phyloP scores from a whole-genome alignment of 768 basidiomycete genomes.

The Hypholoma fasciculare region DNA sequence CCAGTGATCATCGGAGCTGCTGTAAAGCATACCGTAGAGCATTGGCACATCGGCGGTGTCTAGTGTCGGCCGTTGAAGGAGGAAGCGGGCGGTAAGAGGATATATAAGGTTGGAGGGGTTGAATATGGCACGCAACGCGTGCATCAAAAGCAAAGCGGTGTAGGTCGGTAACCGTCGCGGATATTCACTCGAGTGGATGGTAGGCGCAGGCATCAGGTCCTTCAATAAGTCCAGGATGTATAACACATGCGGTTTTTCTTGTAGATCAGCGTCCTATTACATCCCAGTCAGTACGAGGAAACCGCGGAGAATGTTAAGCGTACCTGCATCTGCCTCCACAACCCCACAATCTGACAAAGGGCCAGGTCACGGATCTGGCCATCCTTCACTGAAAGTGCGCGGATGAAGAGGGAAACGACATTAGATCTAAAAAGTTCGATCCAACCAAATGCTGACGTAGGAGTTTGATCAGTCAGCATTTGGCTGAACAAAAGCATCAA shows the following conservation, averaged over 20 bases:
- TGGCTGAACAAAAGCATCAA: slow-evolving; percentile 65
- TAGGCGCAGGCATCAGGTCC: slow-evolving; percentile 49
- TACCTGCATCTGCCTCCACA: slow-evolving; percentile 68
- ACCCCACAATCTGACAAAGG: slow-evolving; percentile 55
- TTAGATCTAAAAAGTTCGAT: slow-evolving; percentile 86
- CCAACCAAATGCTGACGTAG: slow-evolving; percentile 71
- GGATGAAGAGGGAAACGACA: slow-evolving; percentile 69
- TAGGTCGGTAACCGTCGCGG: slow-evolving; percentile 71
- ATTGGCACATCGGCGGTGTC: slow-evolving; percentile 87
- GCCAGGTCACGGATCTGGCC: slow-evolving; percentile 59
- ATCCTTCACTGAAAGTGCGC: slow-evolving; percentile 70
- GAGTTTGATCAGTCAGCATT: slow-evolving; percentile 59
- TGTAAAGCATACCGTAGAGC: slow-evolving; percentile 88
- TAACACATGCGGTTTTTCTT: slow-evolving; percentile 74
- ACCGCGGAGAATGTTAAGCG: slow-evolving; percentile 17
- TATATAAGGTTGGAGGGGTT: slow-evolving; percentile 89
- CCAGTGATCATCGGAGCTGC: slow-evolving; percentile 76
- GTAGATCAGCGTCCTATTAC: slow-evolving; percentile 59
- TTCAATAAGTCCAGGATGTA: slow-evolving; percentile 70
- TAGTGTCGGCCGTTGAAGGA: slow-evolving; percentile 84
- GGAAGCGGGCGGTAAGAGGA: slow-evolving; percentile 81
- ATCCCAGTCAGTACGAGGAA: not conserved
- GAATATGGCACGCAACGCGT: slow-evolving; percentile 80
- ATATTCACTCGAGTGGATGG: slow-evolving; percentile 21
- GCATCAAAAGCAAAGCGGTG: slow-evolving; percentile 78